Percentiles rank a stretch among this genome's conserved stretches.
Conservation (phyloP, 306 rosid species). For the Potentilla sterilis region DNA sequence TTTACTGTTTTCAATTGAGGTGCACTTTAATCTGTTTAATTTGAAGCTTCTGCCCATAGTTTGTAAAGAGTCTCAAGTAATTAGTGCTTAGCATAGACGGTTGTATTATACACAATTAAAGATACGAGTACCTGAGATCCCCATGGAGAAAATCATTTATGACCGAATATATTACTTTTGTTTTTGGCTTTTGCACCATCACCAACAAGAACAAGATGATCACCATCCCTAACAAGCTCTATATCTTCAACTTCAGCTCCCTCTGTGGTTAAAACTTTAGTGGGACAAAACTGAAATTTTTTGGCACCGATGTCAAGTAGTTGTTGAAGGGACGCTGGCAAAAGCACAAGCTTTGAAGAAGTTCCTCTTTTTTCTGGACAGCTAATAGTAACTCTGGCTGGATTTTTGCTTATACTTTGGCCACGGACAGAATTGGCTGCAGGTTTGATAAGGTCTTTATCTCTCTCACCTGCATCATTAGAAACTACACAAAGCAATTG, state of each 20-base stretch:
- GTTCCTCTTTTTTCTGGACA: constrained; percentile 51
- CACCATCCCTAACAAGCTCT: constrained; percentile 59
- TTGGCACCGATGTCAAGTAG: constrained; percentile 52
- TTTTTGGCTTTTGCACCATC: background rate
- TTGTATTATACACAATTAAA: background rate
- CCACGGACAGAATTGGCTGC: background rate
- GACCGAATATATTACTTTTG: background rate
- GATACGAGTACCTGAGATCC: background rate
- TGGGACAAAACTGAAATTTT: constrained; percentile 44
- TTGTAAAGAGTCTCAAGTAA: background rate
- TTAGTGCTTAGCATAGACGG: background rate
- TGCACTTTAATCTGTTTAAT: background rate
- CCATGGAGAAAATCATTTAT: background rate
- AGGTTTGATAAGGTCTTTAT: background rate
- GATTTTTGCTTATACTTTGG: constrained; percentile 8
- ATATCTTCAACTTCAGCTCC: constrained; percentile 66
- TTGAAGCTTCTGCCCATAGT: background rate
- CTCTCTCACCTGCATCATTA: constrained; percentile 35
- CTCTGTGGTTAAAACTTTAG: constrained; percentile 45
- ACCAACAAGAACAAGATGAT: constrained; percentile 47
- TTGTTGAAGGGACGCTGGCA: constrained; percentile 52
- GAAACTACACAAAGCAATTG: background rate
- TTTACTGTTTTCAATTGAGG: background rate
- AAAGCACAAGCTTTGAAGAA: constrained; percentile 44
- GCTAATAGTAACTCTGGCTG: constrained; percentile 47